Base-by-base conservation (phyloP, 1,139 yeast genomes). In the Candida neerlandica region DNA sequence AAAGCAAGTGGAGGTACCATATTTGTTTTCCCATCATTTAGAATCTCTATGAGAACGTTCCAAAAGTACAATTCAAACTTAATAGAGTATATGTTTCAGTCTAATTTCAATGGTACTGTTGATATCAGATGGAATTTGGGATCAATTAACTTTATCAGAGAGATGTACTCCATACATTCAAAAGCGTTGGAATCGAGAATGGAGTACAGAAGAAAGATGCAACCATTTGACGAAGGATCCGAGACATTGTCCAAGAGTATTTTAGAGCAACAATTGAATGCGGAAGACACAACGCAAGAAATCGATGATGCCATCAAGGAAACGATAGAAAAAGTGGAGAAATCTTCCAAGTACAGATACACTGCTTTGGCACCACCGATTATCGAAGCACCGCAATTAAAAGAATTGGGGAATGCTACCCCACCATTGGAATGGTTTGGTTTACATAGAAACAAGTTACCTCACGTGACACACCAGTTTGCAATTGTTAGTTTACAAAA, bases 401-500 rank as follows among this genome's bases (percentile, higher is more conserved):
- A 85, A 60, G 98, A 94, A 62, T 75, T 94, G 61, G 98, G 98
- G 29, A 94, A 88, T 67, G 98, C 97, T 1, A 94, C 99, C 0
- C 99, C 99, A 1, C 98, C 99, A 2, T 71, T 94, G 54, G 98
- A 94, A 65, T 94, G 99, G 99, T 88, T 94, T 70, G 99, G 99
- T 0, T 76, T 94, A 30, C 95, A 94, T 64, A 77, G 98, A 57
- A 82, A 85, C 58, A 82, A 85, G 56, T 83, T 94, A 57, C 99
- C 99, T 0, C 85, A 87, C 45, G 77, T 89, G 49, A 87, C 96
- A 0, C 97, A 94, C 62, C 94, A 89, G 63, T 70, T 82, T 52
- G 84, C 86, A 0, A 87, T 91, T 51, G 81, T 87, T 18, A 81
- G 85, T 10, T 70, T 94, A 47, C 97, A 90, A 60, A 81, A 83